A percentile compares a stretch with the other conserved stretches of the same genome.
Conservation (phyloP, 2,329 filamentous ascomycete species). For the Parascedosporium putredinis region DNA sequence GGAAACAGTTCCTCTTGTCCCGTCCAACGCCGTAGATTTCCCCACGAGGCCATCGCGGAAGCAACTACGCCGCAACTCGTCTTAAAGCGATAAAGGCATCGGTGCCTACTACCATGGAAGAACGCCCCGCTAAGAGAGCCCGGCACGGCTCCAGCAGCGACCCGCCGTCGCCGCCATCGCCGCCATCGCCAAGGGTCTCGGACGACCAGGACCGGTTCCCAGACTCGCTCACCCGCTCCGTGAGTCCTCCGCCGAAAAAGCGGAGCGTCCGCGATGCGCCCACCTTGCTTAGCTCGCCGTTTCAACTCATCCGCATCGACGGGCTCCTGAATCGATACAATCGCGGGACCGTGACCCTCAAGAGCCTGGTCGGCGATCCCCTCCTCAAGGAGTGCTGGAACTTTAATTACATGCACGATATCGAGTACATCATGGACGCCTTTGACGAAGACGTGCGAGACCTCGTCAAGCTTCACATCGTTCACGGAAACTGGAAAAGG, state of each 20-base stretch:
- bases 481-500: slow-evolving; percentile 56
- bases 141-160: not conserved
- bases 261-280: slow-evolving; percentile 10
- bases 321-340: slow-evolving; percentile 53
- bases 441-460: slow-evolving; percentile 41
- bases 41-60: too few relatives aligned
- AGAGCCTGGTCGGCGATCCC: slow-evolving; percentile 62
- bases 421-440: slow-evolving; percentile 43
- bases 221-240: slow-evolving; percentile 24
- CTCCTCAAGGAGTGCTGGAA: slow-evolving; percentile 63
- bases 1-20: too few relatives aligned
- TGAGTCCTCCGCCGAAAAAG: slow-evolving; percentile 36
- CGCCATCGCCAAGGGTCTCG: not conserved
- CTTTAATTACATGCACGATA: slow-evolving; percentile 57
- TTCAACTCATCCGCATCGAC: slow-evolving; percentile 59
- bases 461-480: slow-evolving; percentile 41
- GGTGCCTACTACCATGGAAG: not conserved
- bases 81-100: not conserved
- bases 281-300: slow-evolving; percentile 45
- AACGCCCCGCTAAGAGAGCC: not conserved
- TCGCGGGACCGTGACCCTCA: slow-evolving; percentile 52
- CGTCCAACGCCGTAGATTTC: too few relatives aligned
- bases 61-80: too few relatives aligned
- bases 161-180: not conserved
- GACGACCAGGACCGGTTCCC: slow-evolving; percentile 6